phyloP scores from a whole-genome alignment of 345 rosid species.

The Streptanthus diversifolius region DNA sequence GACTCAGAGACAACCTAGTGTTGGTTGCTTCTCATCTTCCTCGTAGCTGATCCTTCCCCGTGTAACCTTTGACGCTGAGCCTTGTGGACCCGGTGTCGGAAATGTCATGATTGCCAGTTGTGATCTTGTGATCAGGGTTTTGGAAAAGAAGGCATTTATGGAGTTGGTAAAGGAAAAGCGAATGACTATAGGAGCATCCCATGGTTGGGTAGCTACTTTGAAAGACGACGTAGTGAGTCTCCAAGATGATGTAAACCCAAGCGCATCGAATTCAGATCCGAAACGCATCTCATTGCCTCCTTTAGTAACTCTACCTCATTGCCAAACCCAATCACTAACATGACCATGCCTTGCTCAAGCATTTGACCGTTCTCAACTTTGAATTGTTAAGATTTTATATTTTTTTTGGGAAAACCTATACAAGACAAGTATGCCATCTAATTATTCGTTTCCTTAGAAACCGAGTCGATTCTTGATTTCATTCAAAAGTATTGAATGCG shows the following conservation, averaged over 20 bases:
- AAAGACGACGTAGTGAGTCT: not conserved
- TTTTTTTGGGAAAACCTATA: not conserved
- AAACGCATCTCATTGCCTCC: not conserved
- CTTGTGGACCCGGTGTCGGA: not conserved
- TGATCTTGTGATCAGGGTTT: not conserved
- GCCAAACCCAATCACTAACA: not conserved
- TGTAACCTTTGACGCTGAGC: too few species aligned
- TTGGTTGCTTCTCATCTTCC: too few species aligned
- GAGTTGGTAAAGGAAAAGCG: not conserved
- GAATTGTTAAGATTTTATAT: not conserved
- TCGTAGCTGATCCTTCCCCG: too few species aligned
- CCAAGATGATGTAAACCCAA: not conserved
- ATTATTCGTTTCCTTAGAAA: not conserved
- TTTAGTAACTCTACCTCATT: not conserved
- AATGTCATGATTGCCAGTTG: not conserved
- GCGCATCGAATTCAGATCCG: not conserved
- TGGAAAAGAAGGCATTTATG: not conserved
- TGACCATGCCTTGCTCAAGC: not conserved
- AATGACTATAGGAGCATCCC: not conserved
- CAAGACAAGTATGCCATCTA: not conserved
- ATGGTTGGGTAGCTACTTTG: not conserved
- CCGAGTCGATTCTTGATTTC: not conserved
- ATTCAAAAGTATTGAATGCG: not conserved
- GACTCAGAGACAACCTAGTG: too few species aligned
- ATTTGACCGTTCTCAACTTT: not conserved